Conservation (phyloP, 1,139 yeast genomes). For the Nematodospora anomalae region DNA sequence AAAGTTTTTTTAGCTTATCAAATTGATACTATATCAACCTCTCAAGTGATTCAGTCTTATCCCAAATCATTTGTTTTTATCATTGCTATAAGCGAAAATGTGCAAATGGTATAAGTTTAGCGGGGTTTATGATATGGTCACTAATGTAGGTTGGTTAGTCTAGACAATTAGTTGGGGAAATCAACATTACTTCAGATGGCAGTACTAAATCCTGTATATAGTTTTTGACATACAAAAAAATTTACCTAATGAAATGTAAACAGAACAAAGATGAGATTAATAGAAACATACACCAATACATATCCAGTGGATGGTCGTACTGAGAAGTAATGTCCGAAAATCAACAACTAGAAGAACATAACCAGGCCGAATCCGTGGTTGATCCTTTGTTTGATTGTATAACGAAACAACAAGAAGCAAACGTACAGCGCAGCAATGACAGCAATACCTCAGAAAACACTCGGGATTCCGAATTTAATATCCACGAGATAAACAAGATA, state of each 20-base stretch:
- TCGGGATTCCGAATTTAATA: conserved; percentile 6
- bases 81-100: too few relatives aligned
- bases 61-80: too few relatives aligned
- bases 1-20: too few relatives aligned
- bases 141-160: too few relatives aligned
- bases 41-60: too few relatives aligned
- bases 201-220: too few relatives aligned
- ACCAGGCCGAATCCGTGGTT: neutral
- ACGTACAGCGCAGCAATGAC: neutral
- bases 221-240: too few relatives aligned
- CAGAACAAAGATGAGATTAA: neutral
- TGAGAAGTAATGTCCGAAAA: neutral
- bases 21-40: too few relatives aligned
- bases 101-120: too few relatives aligned
- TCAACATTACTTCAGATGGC: too few relatives aligned
- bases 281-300: neutral
- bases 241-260: neutral
- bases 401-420: conserved; percentile 3
- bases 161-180: too few relatives aligned
- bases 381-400: neutral
- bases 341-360: neutral
- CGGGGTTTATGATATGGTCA: too few relatives aligned
- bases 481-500: conserved; percentile 9
- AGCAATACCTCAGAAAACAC: neutral
- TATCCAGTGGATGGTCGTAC: neutral